These are phyloP conservation scores for Aspergillus haitiensis DNA, from an alignment of 495 filamentous ascomycete species.

Conservation along the genomic window DNA sequence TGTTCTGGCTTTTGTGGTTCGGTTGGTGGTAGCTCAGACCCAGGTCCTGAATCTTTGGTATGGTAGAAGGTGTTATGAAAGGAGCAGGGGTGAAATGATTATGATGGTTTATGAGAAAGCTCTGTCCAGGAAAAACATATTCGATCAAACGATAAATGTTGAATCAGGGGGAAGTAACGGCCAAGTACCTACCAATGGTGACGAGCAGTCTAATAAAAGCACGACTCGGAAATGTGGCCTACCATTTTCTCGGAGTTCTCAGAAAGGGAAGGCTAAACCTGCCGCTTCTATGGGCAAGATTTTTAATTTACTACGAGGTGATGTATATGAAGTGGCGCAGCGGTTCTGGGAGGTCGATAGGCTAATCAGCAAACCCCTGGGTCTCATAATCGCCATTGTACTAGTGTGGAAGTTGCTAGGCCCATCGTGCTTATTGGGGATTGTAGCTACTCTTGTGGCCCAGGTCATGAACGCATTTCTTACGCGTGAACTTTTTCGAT, in stretches of 20 bases:
- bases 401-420: conserved; percentile 76
- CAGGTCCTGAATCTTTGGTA: conserved; percentile 74
- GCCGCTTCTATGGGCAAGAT: conserved; percentile 81
- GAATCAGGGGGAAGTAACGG: conserved; percentile 16
- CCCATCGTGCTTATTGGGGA: conserved; percentile 72
- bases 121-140: conserved; percentile 66
- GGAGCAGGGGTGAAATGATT: conserved; percentile 80
- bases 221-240: conserved; percentile 20
- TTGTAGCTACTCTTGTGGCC: conserved; percentile 61
- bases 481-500: conserved; percentile 58
- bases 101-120: conserved; percentile 89
- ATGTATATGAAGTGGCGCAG: conserved; percentile 82
- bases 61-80: conserved; percentile 70
- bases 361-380: conserved; percentile 68
- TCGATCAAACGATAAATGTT: conserved; percentile 43
- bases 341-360: conserved; percentile 75
- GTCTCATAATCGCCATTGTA: conserved; percentile 62
- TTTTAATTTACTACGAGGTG: conserved; percentile 73
- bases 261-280: conserved; percentile 42
- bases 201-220: conserved; percentile 14
- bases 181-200: conserved; percentile 1
- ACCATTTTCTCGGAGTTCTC: conserved; percentile 18
- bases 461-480: conserved; percentile 64
- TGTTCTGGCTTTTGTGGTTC: conserved; percentile 55
- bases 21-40: conserved; percentile 63